Percentiles rank a stretch among this genome's conserved stretches.
Evolutionary conservation across 257 asterid species (phyloP).

Genomic region (Solanum appendiculatum): DNA sequence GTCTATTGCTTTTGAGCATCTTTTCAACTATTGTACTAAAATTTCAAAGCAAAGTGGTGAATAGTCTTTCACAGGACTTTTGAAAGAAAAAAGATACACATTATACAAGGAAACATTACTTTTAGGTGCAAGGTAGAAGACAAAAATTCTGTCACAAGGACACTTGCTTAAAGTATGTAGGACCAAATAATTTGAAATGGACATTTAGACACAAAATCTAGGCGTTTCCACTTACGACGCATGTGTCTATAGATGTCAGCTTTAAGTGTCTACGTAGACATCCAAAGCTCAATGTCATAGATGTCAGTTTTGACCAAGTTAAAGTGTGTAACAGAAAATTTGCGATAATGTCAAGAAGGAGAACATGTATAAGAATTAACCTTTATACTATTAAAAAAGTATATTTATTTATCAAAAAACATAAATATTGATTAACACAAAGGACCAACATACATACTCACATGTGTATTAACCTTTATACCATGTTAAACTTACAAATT

Average conservation of each 20-base stretch:
- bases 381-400: not conserved
- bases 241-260: too few species aligned
- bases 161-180: not conserved
- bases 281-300: fast-evolving
- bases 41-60: not conserved
- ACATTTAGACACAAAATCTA: not conserved
- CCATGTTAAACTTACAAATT: not conserved
- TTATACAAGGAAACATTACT: not conserved
- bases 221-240: too few species aligned
- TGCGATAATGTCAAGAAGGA: not conserved
- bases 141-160: not conserved
- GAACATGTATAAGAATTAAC: not conserved
- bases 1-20: not conserved
- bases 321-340: not conserved
- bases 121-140: not conserved
- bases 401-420: not conserved
- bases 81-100: not conserved
- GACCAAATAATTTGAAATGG: not conserved
- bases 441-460: not conserved
- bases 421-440: not conserved
- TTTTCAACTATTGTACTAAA: not conserved
- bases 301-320: too few species aligned
- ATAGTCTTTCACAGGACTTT: not conserved
- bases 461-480: too few species aligned
- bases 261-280: too few species aligned